These are phyloP conservation scores for Lyophyllum decastes DNA, from an alignment of 768 basidiomycete species.

Conservation along the genomic window DNA sequence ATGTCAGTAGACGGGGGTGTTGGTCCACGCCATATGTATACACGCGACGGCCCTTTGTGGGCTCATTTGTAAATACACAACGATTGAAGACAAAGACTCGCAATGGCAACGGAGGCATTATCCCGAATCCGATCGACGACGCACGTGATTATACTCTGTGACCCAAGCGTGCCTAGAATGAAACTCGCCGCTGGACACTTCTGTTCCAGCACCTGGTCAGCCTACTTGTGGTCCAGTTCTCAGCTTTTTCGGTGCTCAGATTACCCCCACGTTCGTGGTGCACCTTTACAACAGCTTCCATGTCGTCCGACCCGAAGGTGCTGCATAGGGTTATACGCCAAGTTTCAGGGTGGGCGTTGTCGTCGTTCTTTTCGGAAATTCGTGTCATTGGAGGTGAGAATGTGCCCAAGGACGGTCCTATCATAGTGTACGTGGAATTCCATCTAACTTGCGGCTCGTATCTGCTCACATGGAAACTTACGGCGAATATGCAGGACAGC, in stretches of 20 bases:
- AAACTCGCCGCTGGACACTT: neutral
- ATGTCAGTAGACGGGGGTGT: neutral
- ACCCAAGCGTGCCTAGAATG: neutral
- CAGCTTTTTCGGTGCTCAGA: neutral
- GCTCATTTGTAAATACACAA: too few species aligned
- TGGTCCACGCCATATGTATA: neutral
- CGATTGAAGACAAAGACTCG: too few species aligned
- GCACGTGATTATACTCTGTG: neutral
- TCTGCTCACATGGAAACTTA: neutral
- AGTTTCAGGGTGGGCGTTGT: slow-evolving; percentile 72
- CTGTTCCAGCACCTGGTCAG: neutral
- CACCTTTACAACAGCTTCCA: neutral
- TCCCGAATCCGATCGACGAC: too few species aligned
- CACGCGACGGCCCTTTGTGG: neutral
- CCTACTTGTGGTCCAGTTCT: neutral
- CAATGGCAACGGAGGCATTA: too few species aligned
- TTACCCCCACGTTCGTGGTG: neutral
- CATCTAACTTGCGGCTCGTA: neutral
- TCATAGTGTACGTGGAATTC: slow-evolving; percentile 75
- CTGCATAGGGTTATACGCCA: slow-evolving; percentile 73
- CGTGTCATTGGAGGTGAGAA: slow-evolving; percentile 86
- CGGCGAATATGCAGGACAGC: slow-evolving; percentile 53
- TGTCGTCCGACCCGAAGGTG: slow-evolving; percentile 40
- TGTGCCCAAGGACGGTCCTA: slow-evolving; percentile 85
- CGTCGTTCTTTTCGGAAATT: slow-evolving; percentile 88